Percentiles rank a stretch among this genome's conserved stretches.
phyloP scores from a whole-genome alignment of 2,329 filamentous ascomycete species.

The Apiospora koreana region DNA sequence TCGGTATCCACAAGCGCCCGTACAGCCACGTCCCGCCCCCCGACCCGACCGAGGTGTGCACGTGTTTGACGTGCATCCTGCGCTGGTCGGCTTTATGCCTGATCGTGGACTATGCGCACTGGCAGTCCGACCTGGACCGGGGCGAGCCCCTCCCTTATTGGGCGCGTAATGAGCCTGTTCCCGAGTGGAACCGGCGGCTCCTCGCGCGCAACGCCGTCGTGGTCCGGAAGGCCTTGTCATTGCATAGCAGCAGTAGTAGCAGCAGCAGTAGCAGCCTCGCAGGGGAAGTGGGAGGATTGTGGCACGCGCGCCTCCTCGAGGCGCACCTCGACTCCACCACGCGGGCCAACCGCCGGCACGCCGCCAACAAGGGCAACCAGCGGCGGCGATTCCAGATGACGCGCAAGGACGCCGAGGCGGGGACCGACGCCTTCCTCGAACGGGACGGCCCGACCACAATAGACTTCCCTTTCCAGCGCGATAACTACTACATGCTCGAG shows the following conservation, averaged over 20 bases:
- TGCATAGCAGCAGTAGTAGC: constrained; percentile 28
- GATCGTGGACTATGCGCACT: constrained; percentile 57
- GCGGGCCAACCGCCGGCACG: constrained; percentile 46
- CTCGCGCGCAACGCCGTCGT: constrained; percentile 43
- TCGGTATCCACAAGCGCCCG: constrained; percentile 48
- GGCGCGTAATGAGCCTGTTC: constrained; percentile 42
- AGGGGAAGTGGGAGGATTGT: constrained; percentile 30
- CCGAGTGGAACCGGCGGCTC: constrained; percentile 52
- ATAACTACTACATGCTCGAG: constrained; percentile 61
- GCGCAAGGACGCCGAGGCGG: constrained; percentile 43
- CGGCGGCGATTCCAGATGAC: constrained; percentile 47
- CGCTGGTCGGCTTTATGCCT: constrained; percentile 58
- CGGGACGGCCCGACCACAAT: constrained; percentile 50
- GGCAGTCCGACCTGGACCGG: constrained; percentile 52
- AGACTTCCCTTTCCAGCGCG: constrained; percentile 56
- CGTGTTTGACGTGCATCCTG: constrained; percentile 56
- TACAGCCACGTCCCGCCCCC: constrained; percentile 53
- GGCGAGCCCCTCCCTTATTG: constrained; percentile 55
- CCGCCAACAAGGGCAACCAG: constrained; percentile 49
- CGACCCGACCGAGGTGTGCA: constrained; percentile 51
- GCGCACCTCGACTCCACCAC: constrained; percentile 48
- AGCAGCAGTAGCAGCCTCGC: neutral
- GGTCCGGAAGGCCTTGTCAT: constrained; percentile 45
- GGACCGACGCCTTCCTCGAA: constrained; percentile 52
- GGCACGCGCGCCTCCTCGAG: constrained; percentile 51